Evolutionary conservation across 2,329 filamentous ascomycete genomes (phyloP).

Genomic region (Myriosclerotinia curreyana): DNA sequence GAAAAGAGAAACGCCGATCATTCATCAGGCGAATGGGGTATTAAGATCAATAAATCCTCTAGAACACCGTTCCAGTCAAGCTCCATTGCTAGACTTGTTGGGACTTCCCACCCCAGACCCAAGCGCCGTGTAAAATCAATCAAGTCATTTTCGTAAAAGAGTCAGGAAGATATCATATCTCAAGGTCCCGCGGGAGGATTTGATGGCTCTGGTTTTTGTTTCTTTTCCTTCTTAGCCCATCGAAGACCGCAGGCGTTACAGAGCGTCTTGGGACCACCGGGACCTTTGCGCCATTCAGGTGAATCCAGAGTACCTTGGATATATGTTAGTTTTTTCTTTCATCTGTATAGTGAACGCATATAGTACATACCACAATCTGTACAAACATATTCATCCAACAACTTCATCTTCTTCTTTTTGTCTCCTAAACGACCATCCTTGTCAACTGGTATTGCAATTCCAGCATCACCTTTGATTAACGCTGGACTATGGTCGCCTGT

Average conservation of each 20-base stretch:
- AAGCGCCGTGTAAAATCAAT: conserved; percentile 16
- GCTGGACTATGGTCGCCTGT: conserved; percentile 79
- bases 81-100: conserved; percentile 14
- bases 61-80: conserved; percentile 10
- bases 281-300: conserved; percentile 94
- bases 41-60: not conserved
- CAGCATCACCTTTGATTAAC: conserved; percentile 79
- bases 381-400: conserved; percentile 85
- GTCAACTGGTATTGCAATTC: conserved; percentile 79
- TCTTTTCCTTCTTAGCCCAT: conserved; percentile 82
- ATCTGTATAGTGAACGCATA: not conserved
- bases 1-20: conserved; percentile 6
- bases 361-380: conserved; percentile 74
- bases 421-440: conserved; percentile 68
- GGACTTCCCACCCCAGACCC: not conserved
- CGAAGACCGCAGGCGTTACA: conserved; percentile 89
- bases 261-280: conserved; percentile 86
- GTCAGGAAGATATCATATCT: conserved; percentile 1
- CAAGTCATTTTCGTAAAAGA: conserved; percentile 18
- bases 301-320: conserved; percentile 73
- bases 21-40: conserved; percentile 1
- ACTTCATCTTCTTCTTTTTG: conserved; percentile 84
- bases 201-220: conserved; percentile 41
- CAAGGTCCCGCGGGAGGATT: not conserved
- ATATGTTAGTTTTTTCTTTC: conserved; percentile 14